These are phyloP conservation scores for Gracilaria gracilis DNA, from an alignment of 23 red algal genomes.

Conservation along the genomic window DNA sequence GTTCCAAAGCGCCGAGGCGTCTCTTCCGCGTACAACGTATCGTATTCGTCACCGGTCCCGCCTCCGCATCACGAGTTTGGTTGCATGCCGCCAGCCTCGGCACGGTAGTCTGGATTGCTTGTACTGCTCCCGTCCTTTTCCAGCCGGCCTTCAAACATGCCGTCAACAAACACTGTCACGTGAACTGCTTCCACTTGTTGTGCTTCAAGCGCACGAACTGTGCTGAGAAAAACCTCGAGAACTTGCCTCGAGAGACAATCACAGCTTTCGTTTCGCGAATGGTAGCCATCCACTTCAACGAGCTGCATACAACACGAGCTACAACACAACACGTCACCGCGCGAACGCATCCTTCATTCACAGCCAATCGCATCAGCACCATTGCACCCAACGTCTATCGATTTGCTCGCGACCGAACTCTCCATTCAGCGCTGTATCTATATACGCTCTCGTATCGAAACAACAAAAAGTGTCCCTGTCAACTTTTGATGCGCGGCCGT, in stretches of 20 bases:
- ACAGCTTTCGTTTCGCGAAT: not conserved
- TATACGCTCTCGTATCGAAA: not conserved
- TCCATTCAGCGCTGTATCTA: not conserved
- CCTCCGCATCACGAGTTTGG: not conserved
- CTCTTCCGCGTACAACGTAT: no score
- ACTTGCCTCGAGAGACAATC: conserved; percentile 14
- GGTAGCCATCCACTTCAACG: not conserved
- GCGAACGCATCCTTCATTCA: not conserved
- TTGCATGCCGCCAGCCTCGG: not conserved
- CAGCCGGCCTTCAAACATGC: not conserved
- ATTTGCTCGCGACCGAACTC: not conserved
- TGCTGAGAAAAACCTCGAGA: not conserved
- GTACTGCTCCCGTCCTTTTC: not conserved
- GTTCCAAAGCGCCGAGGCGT: no score
- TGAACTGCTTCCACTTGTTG: not conserved
- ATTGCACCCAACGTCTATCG: not conserved
- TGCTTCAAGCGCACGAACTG: not conserved
- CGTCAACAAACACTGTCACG: not conserved
- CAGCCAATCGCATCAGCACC: not conserved
- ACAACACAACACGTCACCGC: not conserved
- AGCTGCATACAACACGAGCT: not conserved
- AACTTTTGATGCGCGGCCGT: not conserved
- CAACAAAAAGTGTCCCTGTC: conserved; percentile 9
- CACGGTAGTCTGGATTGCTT: not conserved
- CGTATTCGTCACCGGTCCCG: no score